Conservation (phyloP, 2,329 filamentous ascomycete species). For the Epichloe elymi region DNA sequence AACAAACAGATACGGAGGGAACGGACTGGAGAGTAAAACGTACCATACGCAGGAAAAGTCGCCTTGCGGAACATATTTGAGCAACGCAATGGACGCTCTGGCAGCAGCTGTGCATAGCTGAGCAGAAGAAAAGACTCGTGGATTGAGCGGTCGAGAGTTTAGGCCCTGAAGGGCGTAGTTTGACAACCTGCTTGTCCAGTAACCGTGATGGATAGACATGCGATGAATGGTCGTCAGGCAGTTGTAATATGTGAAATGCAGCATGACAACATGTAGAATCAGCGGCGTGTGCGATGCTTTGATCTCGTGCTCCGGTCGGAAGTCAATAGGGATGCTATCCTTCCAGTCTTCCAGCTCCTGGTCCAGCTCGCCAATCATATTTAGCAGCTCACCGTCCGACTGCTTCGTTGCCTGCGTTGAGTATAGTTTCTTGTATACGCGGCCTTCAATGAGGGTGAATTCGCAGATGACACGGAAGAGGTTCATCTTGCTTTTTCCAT, state of each 20-base stretch:
- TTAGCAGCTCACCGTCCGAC: constrained; percentile 81
- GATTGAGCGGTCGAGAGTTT: constrained; percentile 82
- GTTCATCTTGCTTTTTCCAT: constrained; percentile 87
- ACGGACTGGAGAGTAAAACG: constrained; percentile 21
- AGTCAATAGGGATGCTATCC: constrained; percentile 86
- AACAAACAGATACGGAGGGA: background rate
- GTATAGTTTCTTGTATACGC: constrained; percentile 86
- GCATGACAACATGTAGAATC: constrained; percentile 85
- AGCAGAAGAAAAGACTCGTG: constrained; percentile 85
- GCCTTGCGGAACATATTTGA: constrained; percentile 92
- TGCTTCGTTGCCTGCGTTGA: constrained; percentile 86
- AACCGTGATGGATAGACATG: constrained; percentile 96
- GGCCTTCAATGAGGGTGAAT: constrained; percentile 82
- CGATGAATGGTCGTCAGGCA: constrained; percentile 94
- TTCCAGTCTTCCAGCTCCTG: constrained; percentile 89
- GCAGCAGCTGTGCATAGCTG: constrained; percentile 87
- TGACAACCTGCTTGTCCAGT: constrained; percentile 90
- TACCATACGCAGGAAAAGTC: constrained; percentile 94
- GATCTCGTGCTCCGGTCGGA: constrained; percentile 94
- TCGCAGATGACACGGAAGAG: constrained; percentile 87
- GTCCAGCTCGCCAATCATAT: constrained; percentile 91
- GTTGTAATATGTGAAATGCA: constrained; percentile 97
- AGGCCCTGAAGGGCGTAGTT: constrained; percentile 92
- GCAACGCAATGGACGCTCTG: constrained; percentile 78
- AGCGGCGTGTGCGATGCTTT: constrained; percentile 82